Conservation (phyloP, 2,329 filamentous ascomycete genomes). For the Fusarium circinatum region DNA sequence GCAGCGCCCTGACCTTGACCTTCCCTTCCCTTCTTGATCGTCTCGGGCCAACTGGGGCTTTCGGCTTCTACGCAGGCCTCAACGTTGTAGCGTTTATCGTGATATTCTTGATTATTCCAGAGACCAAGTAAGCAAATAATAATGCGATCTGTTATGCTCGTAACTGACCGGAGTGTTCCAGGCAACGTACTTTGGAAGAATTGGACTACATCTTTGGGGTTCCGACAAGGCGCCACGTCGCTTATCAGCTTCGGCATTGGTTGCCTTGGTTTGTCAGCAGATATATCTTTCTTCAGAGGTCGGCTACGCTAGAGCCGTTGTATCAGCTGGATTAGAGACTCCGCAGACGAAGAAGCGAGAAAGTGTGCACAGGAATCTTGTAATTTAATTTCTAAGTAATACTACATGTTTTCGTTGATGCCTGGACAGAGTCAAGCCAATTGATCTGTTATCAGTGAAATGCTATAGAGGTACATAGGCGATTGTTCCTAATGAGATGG, state of each 20-base stretch:
- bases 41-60: constrained; percentile 56
- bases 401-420: no score
- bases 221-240: constrained; percentile 46
- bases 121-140: constrained; percentile 55
- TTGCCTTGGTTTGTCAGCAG: constrained; percentile 49
- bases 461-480: no score
- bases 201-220: constrained; percentile 53
- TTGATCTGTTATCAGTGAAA: no score
- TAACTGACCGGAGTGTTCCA: neutral
- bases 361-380: neutral
- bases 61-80: constrained; percentile 69
- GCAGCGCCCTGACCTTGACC: constrained; percentile 49
- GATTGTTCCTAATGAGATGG: no score
- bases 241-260: constrained; percentile 48
- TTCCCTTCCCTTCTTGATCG: constrained; percentile 58
- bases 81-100: constrained; percentile 70
- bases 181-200: constrained; percentile 53
- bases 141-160: rapidly evolving
- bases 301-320: constrained; percentile 45
- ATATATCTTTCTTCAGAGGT: constrained; percentile 43
- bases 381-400: neutral
- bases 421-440: no score
- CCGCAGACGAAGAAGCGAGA: neutral
- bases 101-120: constrained; percentile 70
- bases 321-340: constrained; percentile 37